These are phyloP conservation scores for Aspergillus taichungensis DNA, from an alignment of 495 filamentous ascomycete species.

Conservation along the genomic window DNA sequence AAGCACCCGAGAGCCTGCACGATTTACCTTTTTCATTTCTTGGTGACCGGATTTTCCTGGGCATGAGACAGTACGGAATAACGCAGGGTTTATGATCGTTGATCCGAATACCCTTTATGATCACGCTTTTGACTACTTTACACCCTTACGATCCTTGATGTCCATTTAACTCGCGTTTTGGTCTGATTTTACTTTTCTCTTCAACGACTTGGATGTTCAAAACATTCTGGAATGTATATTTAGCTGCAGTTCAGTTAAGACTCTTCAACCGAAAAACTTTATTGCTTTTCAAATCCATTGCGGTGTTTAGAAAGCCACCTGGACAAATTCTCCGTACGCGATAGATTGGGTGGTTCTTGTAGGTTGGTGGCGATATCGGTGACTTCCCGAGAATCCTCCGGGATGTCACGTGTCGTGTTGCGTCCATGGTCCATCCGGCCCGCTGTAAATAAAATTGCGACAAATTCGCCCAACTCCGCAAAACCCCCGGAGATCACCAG, in stretches of 20 bases:
- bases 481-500: constrained; percentile 17
- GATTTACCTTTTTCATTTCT: constrained; percentile 5
- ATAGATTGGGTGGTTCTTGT: background rate
- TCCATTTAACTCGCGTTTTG: background rate
- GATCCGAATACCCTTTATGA: constrained; percentile 22
- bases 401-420: constrained; percentile 15
- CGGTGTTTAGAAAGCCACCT: no score
- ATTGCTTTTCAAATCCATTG: no score
- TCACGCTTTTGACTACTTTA: constrained; percentile 24
- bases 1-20: constrained; percentile 16
- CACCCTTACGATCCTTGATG: constrained; percentile 4
- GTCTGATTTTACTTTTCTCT: background rate
- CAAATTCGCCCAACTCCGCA: constrained; percentile 22
- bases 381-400: background rate
- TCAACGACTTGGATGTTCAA: background rate
- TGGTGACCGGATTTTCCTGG: constrained; percentile 9
- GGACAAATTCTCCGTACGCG: background rate
- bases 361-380: background rate
- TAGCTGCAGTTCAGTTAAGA: no score
- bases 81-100: constrained; percentile 32
- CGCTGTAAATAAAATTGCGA: constrained; percentile 29
- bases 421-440: constrained; percentile 6
- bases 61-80: constrained; percentile 23
- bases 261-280: no score
- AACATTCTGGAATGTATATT: background rate